These are phyloP conservation scores for Scheffersomyces ergatensis DNA, from an alignment of 805 yeast species.

Conservation along the genomic window DNA sequence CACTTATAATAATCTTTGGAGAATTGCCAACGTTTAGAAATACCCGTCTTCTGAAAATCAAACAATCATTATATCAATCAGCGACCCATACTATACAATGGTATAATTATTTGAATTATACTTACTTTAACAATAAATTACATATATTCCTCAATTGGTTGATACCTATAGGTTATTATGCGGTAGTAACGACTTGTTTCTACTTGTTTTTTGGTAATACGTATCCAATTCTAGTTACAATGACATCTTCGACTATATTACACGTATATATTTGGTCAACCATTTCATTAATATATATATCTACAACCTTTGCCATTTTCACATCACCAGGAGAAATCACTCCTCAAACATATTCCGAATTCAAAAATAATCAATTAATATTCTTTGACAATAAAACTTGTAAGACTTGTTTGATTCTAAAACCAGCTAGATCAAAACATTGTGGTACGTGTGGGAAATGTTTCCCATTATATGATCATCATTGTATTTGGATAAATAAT, in stretches of 20 bases:
- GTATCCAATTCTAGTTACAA: slow-evolving; percentile 8
- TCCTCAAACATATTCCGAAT: slow-evolving; percentile 11
- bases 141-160: slow-evolving; percentile 33
- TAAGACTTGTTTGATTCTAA: slow-evolving; percentile 41
- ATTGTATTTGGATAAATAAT: slow-evolving; percentile 66
- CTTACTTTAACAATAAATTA: neutral
- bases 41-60: slow-evolving; percentile 26
- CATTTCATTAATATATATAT: slow-evolving; percentile 26
- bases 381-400: slow-evolving; percentile 48
- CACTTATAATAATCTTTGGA: slow-evolving; percentile 43
- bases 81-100: neutral
- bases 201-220: slow-evolving; percentile 29
- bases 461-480: slow-evolving; percentile 52
- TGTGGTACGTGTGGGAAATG: slow-evolving; percentile 60
- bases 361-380: slow-evolving; percentile 48
- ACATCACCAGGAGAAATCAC: slow-evolving; percentile 41
- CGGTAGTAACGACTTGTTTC: slow-evolving; percentile 32
- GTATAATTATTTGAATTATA: neutral
- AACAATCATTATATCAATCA: slow-evolving; percentile 6
- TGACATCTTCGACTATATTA: slow-evolving; percentile 11
- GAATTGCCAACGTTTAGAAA: slow-evolving; percentile 43
- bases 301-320: slow-evolving; percentile 38
- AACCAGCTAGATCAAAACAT: slow-evolving; percentile 67
- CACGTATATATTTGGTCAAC: slow-evolving; percentile 24
- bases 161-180: slow-evolving; percentile 42